A percentile compares a stretch with the other conserved stretches of the same genome.
phyloP scores from a whole-genome alignment of 169 alveolate species.

The Amoebophrya sp. region DNA sequence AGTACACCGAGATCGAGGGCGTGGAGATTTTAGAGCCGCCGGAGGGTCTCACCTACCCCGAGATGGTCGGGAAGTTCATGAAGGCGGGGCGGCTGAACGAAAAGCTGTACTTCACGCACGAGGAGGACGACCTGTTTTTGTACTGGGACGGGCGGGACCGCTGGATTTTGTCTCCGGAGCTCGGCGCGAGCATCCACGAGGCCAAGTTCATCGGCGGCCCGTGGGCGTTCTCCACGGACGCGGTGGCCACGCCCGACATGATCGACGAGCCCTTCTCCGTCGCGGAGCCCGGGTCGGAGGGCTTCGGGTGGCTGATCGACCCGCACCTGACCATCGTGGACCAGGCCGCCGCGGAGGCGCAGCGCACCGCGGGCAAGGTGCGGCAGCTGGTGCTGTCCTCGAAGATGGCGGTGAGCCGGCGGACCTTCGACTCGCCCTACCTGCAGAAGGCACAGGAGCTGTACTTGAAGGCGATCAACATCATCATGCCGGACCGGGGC shows the following conservation, averaged over 20 bases:
- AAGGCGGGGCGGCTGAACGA: background rate
- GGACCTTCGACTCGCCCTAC: background rate
- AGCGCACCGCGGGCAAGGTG: background rate
- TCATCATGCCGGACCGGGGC: background rate
- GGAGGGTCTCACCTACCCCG: background rate
- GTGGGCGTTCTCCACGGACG: background rate
- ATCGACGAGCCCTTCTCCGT: background rate
- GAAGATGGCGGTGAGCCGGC: background rate
- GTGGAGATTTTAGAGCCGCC: background rate
- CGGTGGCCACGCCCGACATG: background rate
- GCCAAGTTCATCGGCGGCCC: background rate
- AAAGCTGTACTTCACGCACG: background rate
- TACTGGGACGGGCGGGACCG: slow-evolving; percentile 12
- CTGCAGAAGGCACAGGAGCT: background rate
- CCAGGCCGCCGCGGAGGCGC: background rate
- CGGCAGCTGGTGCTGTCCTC: background rate
- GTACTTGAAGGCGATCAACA: background rate
- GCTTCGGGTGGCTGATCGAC: background rate
- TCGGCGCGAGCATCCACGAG: background rate
- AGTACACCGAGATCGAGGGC: background rate
- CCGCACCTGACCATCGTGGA: background rate
- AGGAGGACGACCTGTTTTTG: background rate
- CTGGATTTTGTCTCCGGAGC: background rate
- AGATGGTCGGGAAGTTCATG: background rate
- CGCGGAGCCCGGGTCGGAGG: background rate